A percentile compares a stretch with the other conserved stretches of the same genome.
phyloP scores from a whole-genome alignment of 345 rosid genomes.

The Clausena lansium region DNA sequence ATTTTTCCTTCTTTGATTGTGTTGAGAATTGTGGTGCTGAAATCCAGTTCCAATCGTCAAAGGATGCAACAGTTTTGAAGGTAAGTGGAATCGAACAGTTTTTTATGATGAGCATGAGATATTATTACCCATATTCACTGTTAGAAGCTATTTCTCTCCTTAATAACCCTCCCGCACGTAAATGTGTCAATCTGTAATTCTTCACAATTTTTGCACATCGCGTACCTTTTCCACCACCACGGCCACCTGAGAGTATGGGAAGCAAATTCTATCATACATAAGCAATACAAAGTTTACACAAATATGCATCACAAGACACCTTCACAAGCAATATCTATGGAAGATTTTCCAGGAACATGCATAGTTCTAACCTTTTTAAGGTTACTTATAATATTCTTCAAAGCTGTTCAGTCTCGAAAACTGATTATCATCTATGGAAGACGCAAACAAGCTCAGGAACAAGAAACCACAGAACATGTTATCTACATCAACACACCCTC shows the following conservation, averaged over 20 bases:
- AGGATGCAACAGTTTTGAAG: slow-evolving; percentile 5
- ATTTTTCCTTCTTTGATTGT: slow-evolving; percentile 79
- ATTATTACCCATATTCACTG: slow-evolving; percentile 63
- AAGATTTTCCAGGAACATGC: not conserved
- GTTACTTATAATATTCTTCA: not conserved
- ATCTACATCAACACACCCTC: not conserved
- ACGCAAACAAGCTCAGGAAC: not conserved
- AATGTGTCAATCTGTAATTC: slow-evolving; percentile 62
- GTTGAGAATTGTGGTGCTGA: slow-evolving; percentile 59
- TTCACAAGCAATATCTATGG: not conserved
- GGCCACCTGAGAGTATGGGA: slow-evolving; percentile 50
- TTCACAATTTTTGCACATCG: slow-evolving; percentile 71
- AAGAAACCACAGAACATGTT: not conserved
- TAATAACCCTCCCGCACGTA: slow-evolving; percentile 80
- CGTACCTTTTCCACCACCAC: slow-evolving; percentile 92
- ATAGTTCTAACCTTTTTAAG: not conserved
- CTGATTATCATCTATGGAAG: not conserved
- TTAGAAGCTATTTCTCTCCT: slow-evolving; percentile 60
- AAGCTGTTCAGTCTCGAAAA: slow-evolving; percentile 1
- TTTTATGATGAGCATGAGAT: not conserved
- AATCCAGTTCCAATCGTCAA: slow-evolving; percentile 20
- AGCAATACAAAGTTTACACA: not conserved
- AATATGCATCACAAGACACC: not conserved
- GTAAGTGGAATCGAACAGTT: not conserved
- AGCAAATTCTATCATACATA: not conserved